Evolutionary conservation across 768 basidiomycete species (phyloP).

Genomic region (Leccinellum albellum): DNA sequence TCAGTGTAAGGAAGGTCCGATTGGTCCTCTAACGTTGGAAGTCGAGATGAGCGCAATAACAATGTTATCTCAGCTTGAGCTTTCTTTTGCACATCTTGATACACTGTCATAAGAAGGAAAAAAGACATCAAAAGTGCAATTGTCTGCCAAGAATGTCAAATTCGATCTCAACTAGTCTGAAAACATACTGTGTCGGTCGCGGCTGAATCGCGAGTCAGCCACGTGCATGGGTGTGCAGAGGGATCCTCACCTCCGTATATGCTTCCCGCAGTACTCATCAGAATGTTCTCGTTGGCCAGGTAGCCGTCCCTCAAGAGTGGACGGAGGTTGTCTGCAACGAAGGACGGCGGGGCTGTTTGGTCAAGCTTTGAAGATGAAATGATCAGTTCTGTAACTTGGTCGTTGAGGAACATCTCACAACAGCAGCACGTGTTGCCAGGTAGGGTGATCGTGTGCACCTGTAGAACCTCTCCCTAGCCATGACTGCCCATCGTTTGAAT

Average conservation of each 20-base stretch:
- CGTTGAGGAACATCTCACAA: neutral
- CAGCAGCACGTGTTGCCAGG: conserved; percentile 1
- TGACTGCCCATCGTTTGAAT: conserved; percentile 32
- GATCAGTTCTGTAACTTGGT: neutral
- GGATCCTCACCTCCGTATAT: conserved; percentile 4
- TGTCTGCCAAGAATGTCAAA: conserved; percentile 1
- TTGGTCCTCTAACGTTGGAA: conserved; percentile 25
- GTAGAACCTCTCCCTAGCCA: conserved; percentile 10
- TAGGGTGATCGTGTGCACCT: conserved; percentile 8
- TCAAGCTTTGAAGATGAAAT: neutral
- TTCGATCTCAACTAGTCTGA: neutral
- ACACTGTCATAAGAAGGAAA: conserved; percentile 14
- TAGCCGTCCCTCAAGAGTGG: neutral
- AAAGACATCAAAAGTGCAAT: conserved; percentile 7
- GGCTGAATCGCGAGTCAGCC: neutral
- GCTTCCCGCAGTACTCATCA: conserved; percentile 7
- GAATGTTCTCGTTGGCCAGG: neutral
- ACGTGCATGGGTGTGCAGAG: too few relatives aligned
- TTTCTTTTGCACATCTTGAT: conserved; percentile 21
- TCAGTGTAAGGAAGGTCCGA: conserved; percentile 25
- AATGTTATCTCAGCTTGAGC: conserved; percentile 25
- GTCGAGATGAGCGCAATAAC: conserved; percentile 18
- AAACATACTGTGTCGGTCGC: conserved; percentile 10
- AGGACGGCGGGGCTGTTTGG: conserved; percentile 2
- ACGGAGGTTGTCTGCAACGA: conserved; percentile 6